Conservation (phyloP, 257 asterid genomes). For the Scutellaria minor region DNA sequence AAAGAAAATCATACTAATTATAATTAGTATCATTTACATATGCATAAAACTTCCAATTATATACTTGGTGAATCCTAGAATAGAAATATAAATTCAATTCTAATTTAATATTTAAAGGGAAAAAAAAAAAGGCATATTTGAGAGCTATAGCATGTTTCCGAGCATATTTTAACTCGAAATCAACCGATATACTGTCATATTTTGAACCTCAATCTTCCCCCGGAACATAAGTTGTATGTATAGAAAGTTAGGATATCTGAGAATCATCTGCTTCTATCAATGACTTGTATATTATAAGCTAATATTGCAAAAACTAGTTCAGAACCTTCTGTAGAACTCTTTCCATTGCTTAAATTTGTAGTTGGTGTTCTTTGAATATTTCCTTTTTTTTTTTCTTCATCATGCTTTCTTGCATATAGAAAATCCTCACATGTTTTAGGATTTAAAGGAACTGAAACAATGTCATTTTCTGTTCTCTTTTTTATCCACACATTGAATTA, state of each 20-base stretch:
- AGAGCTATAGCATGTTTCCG: background rate
- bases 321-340: background rate
- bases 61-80: slow-evolving; percentile 24
- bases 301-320: background rate
- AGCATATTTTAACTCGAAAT: slow-evolving; percentile 6
- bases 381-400: background rate
- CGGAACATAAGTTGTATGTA: background rate
- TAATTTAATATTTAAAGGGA: background rate
- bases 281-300: background rate
- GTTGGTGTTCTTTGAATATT: background rate
- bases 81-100: background rate
- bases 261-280: background rate
- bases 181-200: background rate
- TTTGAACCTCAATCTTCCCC: background rate
- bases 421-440: background rate
- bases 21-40: slow-evolving; percentile 10
- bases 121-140: too few relatives aligned
- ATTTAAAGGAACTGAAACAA: slow-evolving; percentile 5
- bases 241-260: too few relatives aligned
- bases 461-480: background rate
- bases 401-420: background rate
- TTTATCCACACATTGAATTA: background rate
- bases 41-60: slow-evolving; percentile 15
- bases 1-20: background rate
- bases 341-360: background rate